Base-by-base conservation (phyloP, 305 asterid species). In the Ilex paraguariensis region DNA sequence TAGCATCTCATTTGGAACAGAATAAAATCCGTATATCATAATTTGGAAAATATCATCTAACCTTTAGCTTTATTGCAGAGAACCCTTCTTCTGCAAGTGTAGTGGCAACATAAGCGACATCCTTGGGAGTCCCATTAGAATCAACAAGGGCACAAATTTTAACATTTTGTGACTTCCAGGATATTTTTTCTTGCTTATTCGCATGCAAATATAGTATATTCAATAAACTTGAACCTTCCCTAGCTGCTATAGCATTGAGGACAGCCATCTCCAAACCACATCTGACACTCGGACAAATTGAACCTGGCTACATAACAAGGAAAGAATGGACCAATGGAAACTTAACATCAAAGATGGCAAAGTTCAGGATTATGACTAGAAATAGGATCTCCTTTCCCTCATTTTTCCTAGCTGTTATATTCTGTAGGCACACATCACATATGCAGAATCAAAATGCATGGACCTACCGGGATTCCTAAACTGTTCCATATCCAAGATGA, bases 191-290 rank as follows among this genome's bases (percentile, higher is more conserved):
- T 60, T 77, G 84, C 69, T 69, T 21, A 16, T 14, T 79, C 55
- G 54, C 73, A 66, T 69, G 64, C 44, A 86, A 95, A 62, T 66
- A 70, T 66, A 94, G 84, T 76, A 85, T 67, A 69, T 90, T 79
- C 69, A 88, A 71, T 63, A 94, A 61, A 74, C 72, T 78, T 78
- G 85, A 74, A 57, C 82, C 84, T 59, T 84, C 80, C 68, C 74
- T 64, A 65, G 87, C 83, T 54, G 96, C 95, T 67, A 94, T 84
- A 14, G 95, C 93, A 75, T 82, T 81, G 60, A 94, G 96, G 68
- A 94, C 59, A 73, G 99, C 97, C 95, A 87, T 88, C 84, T 94
- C 99, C 67, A 94, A 67, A 54, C 99, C 99, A 33, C 97, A 94
- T 70, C 99, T 78, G 56, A 90, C 95, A 65, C 99, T 90, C 9